These are phyloP conservation scores for Brassica napus DNA, from an alignment of 345 rosid genomes.

Conservation along the genomic window DNA sequence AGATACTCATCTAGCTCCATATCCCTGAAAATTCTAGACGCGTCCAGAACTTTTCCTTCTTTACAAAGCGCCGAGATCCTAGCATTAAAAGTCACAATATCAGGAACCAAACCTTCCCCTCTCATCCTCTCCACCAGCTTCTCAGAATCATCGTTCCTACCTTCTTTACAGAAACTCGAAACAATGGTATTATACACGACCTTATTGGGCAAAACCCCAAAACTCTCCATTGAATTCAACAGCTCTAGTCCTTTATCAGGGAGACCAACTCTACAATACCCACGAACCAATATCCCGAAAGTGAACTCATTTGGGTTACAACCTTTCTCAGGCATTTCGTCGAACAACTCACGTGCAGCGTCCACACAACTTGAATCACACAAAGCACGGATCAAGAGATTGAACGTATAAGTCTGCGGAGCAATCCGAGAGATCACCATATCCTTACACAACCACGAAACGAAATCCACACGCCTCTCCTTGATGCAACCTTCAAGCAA, in stretches of 20 bases:
- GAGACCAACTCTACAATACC: slow-evolving; percentile 73
- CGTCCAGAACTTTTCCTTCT: slow-evolving; percentile 73
- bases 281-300: slow-evolving; percentile 81
- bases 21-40: slow-evolving; percentile 89
- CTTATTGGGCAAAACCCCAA: slow-evolving; percentile 56
- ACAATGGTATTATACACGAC: slow-evolving; percentile 82
- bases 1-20: slow-evolving; percentile 74
- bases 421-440: slow-evolving; percentile 60
- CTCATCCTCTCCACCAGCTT: slow-evolving; percentile 81
- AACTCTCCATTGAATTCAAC: slow-evolving; percentile 54
- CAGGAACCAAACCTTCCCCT: slow-evolving; percentile 66
- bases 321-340: slow-evolving; percentile 79
- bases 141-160: slow-evolving; percentile 76
- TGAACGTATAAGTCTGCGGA: slow-evolving; percentile 80
- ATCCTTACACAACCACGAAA: slow-evolving; percentile 77
- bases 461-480: slow-evolving; percentile 49
- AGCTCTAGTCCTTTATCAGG: slow-evolving; percentile 58
- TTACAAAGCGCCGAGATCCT: slow-evolving; percentile 84
- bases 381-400: slow-evolving; percentile 62
- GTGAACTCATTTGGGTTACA: slow-evolving; percentile 81
- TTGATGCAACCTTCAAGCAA: slow-evolving; percentile 55
- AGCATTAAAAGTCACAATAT: slow-evolving; percentile 83
- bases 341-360: slow-evolving; percentile 75
- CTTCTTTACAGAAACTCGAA: slow-evolving; percentile 78
- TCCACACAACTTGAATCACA: slow-evolving; percentile 69